phyloP scores from a whole-genome alignment of 2,329 filamentous ascomycete species.

The Pezicula carpinea region DNA sequence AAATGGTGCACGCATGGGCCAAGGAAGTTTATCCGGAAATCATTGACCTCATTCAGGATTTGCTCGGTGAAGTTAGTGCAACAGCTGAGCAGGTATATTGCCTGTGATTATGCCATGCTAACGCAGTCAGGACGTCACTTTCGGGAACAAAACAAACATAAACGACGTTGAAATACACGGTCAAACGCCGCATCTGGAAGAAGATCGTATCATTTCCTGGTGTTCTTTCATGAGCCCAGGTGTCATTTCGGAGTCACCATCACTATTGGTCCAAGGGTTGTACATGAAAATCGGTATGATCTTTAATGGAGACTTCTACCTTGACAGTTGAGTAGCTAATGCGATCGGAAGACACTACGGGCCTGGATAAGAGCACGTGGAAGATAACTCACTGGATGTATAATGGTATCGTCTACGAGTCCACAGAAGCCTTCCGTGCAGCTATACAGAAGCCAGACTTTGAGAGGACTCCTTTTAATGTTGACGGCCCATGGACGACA shows the following conservation, averaged over 20 bases:
- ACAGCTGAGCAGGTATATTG: too few relatives aligned
- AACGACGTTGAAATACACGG: not conserved
- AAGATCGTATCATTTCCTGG: not conserved
- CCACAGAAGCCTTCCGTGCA: not conserved
- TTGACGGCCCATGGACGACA: constrained; percentile 1
- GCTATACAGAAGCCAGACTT: not conserved
- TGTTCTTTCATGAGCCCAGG: constrained; percentile 1
- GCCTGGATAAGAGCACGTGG: not conserved
- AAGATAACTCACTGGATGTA: constrained; percentile 2
- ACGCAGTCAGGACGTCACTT: not conserved
- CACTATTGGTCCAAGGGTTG: constrained; percentile 1
- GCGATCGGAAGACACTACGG: not conserved
- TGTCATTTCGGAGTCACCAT: not conserved
- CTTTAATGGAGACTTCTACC: too few relatives aligned
- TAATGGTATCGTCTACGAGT: constrained; percentile 1
- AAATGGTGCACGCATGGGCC: not conserved
- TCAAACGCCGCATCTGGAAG: not conserved
- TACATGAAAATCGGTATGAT: constrained; percentile 1
- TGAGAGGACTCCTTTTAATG: constrained; percentile 1
- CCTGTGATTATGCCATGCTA: too few relatives aligned
- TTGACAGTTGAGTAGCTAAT: not conserved
- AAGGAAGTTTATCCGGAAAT: not conserved
- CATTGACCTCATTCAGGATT: not conserved
- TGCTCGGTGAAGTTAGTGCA: not conserved
- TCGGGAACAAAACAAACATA: not conserved